Percentiles rank a stretch among this genome's conserved stretches.
Conservation (phyloP, 768 basidiomycete species). For the Mycena pura region DNA sequence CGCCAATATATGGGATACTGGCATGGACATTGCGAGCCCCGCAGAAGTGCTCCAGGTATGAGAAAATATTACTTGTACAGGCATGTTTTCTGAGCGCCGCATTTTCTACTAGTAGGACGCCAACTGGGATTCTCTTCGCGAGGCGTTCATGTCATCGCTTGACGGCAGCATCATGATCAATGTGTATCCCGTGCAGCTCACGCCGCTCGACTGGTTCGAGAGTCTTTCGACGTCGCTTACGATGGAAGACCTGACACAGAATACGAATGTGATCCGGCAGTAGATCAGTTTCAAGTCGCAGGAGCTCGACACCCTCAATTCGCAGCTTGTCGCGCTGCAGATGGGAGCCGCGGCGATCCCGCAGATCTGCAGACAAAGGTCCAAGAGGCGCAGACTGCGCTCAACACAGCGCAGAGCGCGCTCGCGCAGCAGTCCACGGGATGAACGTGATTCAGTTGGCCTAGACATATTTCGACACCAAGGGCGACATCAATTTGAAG, state of each 20-base stretch:
- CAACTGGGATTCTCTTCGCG: conserved; percentile 35
- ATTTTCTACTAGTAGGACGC: too few relatives aligned
- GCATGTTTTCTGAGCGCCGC: too few relatives aligned
- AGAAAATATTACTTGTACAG: too few relatives aligned
- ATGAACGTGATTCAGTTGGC: conserved; percentile 33
- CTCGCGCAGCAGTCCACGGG: conserved; percentile 27
- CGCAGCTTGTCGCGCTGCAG: conserved; percentile 27
- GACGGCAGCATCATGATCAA: conserved; percentile 34
- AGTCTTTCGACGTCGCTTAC: conserved; percentile 35
- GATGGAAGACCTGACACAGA: conserved; percentile 35
- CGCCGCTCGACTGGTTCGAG: conserved; percentile 37
- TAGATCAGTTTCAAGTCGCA: conserved; percentile 33
- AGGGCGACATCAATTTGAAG: conserved; percentile 14
- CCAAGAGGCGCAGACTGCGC: conserved; percentile 20
- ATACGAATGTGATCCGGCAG: conserved; percentile 30
- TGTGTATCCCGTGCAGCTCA: conserved; percentile 35
- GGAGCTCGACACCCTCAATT: conserved; percentile 33
- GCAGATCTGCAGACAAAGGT: conserved; percentile 25
- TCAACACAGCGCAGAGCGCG: conserved; percentile 23
- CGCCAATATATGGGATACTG: conserved; percentile 36
- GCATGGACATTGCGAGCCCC: conserved; percentile 32
- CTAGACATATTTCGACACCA: conserved; percentile 28
- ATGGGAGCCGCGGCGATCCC: conserved; percentile 25
- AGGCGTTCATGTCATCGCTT: conserved; percentile 34
- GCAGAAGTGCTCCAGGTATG: conserved; percentile 30